phyloP scores from a whole-genome alignment of 768 basidiomycete genomes.

The Melanogaster broomeanus region DNA sequence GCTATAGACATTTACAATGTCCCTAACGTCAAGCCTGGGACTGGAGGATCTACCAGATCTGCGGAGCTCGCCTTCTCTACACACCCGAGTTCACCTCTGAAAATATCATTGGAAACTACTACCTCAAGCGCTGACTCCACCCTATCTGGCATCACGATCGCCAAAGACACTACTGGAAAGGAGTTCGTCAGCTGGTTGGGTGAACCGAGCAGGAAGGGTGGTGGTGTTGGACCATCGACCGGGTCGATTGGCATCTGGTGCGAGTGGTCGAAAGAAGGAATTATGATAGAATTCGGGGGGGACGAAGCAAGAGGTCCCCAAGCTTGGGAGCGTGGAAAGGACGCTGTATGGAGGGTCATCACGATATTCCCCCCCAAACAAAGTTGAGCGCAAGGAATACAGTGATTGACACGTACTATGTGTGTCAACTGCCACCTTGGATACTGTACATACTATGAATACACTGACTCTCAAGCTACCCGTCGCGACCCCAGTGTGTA shows the following conservation, averaged over 20 bases:
- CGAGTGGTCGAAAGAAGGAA: conserved; percentile 80
- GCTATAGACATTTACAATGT: conserved; percentile 85
- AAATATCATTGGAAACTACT: conserved; percentile 38
- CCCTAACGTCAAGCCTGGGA: conserved; percentile 32
- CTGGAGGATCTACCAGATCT: conserved; percentile 39
- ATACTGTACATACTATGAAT: too few species aligned
- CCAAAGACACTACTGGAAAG: conserved; percentile 62
- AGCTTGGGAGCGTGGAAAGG: conserved; percentile 87
- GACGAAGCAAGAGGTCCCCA: conserved; percentile 75
- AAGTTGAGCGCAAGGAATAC: too few species aligned
- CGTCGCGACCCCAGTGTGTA: too few species aligned
- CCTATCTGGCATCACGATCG: conserved; percentile 44
- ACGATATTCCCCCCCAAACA: conserved; percentile 53
- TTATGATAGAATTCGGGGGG: conserved; percentile 88
- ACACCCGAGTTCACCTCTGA: conserved; percentile 57
- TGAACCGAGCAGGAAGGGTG: conserved; percentile 90
- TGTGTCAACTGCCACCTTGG: background rate
- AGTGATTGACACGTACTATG: background rate
- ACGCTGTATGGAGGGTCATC: conserved; percentile 75
- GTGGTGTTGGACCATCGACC: conserved; percentile 80
- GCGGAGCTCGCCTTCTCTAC: conserved; percentile 58
- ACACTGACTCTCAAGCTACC: too few species aligned
- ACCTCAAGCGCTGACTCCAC: conserved; percentile 29
- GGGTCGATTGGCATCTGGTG: conserved; percentile 93
- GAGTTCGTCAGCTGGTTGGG: conserved; percentile 76